Evolutionary conservation across 2,329 filamentous ascomycete species (phyloP).

Genomic region (Cladosporium phlei): DNA sequence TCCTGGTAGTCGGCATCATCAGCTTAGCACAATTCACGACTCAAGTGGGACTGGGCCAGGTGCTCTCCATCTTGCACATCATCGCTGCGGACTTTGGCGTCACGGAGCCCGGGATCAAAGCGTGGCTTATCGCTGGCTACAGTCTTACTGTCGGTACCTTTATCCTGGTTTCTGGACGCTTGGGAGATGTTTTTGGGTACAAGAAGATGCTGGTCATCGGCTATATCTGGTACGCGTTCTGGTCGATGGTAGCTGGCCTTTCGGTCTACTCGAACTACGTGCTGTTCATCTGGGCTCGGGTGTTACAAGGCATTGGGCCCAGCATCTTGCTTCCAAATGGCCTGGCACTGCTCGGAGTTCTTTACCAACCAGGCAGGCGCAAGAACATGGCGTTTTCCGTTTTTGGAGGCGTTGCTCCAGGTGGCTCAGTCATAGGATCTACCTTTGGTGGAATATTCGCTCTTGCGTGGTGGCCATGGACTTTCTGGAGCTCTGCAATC

Average conservation of each 20-base stretch:
- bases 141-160: constrained; percentile 43
- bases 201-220: constrained; percentile 39
- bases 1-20: constrained; percentile 28
- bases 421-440: constrained; percentile 33
- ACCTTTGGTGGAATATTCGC: constrained; percentile 33
- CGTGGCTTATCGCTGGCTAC: constrained; percentile 43
- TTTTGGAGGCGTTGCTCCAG: constrained; percentile 35
- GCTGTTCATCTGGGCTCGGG: constrained; percentile 36
- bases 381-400: constrained; percentile 37
- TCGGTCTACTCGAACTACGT: constrained; percentile 31
- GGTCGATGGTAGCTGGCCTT: constrained; percentile 38
- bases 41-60: constrained; percentile 25
- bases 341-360: constrained; percentile 33
- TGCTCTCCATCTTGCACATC: constrained; percentile 22
- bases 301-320: constrained; percentile 38
- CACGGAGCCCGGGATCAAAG: constrained; percentile 37
- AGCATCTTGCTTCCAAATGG: constrained; percentile 36
- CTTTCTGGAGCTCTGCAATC: constrained; percentile 26
- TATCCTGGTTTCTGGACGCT: constrained; percentile 40
- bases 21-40: constrained; percentile 29
- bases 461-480: constrained; percentile 34
- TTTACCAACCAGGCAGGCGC: constrained; percentile 32
- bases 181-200: constrained; percentile 43
- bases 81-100: constrained; percentile 30
- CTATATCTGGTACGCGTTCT: constrained; percentile 38